These are phyloP conservation scores for Novymonas esmeraldas DNA, from an alignment of 208 protist species.

Conservation along the genomic window DNA sequence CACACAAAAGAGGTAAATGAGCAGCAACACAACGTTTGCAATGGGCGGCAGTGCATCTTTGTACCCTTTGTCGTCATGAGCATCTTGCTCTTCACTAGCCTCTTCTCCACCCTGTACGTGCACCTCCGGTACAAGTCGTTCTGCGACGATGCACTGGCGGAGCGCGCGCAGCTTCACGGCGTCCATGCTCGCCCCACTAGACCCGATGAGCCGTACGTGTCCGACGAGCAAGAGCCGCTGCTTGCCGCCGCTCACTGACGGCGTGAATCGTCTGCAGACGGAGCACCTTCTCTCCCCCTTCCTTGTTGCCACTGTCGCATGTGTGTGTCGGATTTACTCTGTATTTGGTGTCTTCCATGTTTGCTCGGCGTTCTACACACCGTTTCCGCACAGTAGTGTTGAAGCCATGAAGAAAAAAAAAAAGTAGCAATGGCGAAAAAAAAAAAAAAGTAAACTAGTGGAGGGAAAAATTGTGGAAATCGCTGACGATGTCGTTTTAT, in stretches of 20 bases:
- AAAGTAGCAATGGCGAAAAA: no score
- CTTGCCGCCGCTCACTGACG: background rate
- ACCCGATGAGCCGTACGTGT: background rate
- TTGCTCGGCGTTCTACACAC: no score
- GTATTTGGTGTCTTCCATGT: no score
- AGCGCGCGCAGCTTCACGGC: constrained; percentile 9
- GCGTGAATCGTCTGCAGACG: background rate
- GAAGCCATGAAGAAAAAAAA: no score
- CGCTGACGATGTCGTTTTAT: no score
- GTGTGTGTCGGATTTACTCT: no score
- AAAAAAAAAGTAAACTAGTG: no score
- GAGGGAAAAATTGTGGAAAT: no score
- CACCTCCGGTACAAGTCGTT: constrained; percentile 55
- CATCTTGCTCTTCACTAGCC: constrained; percentile 32
- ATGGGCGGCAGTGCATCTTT: constrained; percentile 59
- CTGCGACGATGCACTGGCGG: constrained; percentile 33
- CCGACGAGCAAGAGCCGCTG: constrained; percentile 7
- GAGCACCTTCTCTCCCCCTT: no score
- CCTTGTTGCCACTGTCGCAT: no score
- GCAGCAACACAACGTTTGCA: constrained; percentile 55
- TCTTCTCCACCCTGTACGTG: constrained; percentile 55
- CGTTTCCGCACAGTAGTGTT: no score
- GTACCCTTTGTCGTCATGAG: constrained; percentile 65
- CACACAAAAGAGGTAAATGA: constrained; percentile 65
- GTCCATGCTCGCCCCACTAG: background rate